Conservation (phyloP, 1,139 yeast genomes). For the Schwanniomyces etchellsii region DNA sequence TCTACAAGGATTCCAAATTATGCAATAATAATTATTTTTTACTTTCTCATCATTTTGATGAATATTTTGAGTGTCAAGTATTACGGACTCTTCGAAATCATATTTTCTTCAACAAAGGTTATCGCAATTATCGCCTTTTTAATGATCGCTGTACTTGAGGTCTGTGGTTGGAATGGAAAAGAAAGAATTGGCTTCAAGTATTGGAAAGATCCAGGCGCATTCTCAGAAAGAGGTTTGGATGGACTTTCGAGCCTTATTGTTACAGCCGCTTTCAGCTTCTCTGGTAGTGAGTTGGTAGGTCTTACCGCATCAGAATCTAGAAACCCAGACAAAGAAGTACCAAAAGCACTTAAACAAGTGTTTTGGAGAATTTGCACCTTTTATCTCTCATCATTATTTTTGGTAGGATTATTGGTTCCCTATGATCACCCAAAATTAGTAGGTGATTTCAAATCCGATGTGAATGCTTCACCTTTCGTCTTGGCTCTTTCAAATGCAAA, state of each 20-base stretch:
- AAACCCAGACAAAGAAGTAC: conserved; percentile 28
- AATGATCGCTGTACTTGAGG: conserved; percentile 24
- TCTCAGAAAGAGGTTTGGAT: conserved; percentile 21
- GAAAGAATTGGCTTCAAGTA: conserved; percentile 22
- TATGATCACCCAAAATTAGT: conserved; percentile 17
- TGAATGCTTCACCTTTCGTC: conserved; percentile 36
- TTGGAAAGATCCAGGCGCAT: conserved; percentile 29
- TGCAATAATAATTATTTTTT: conserved; percentile 14
- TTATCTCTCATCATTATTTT: conserved; percentile 18
- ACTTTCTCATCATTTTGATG: conserved; percentile 12
- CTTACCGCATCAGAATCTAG: conserved; percentile 28
- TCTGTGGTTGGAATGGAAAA: conserved; percentile 23
- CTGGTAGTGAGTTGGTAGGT: conserved; percentile 21
- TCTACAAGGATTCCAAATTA: conserved; percentile 10
- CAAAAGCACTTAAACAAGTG: conserved; percentile 30
- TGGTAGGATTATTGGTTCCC: conserved; percentile 21
- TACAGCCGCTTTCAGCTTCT: conserved; percentile 21
- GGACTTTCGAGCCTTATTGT: conserved; percentile 19
- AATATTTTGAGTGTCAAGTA: conserved; percentile 17
- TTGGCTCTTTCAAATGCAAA: conserved; percentile 20
- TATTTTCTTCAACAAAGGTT: conserved; percentile 25
- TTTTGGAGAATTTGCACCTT: conserved; percentile 30
- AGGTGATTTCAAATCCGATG: conserved; percentile 12
- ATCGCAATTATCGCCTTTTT: conserved; percentile 28
- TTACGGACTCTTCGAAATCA: conserved; percentile 21